A percentile compares a stretch with the other conserved stretches of the same genome.
Evolutionary conservation across 345 rosid species (phyloP).

Genomic region (Viola odorata): DNA sequence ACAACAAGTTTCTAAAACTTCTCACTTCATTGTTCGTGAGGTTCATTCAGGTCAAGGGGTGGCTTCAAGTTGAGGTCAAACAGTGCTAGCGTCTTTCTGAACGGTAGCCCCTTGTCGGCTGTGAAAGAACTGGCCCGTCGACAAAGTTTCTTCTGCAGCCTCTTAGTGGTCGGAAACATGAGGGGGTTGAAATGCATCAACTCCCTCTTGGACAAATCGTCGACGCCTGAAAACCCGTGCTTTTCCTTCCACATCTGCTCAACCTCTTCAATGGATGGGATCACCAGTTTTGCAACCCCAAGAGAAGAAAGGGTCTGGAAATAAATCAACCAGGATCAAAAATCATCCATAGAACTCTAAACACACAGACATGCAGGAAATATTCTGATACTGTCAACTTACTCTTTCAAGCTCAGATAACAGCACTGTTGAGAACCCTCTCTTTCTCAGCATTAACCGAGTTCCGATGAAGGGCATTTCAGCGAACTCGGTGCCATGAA

Average conservation of each 20-base stretch:
- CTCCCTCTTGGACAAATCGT: neutral
- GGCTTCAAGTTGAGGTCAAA: no score
- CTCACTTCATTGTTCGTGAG: no score
- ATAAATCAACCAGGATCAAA: neutral
- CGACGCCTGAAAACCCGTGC: slow-evolving; percentile 7
- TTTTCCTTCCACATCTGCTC: slow-evolving; percentile 17
- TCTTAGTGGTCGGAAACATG: slow-evolving; percentile 13
- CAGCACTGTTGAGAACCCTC: slow-evolving; percentile 16
- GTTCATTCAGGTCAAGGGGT: no score
- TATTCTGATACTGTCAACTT: neutral
- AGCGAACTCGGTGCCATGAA: slow-evolving; percentile 24
- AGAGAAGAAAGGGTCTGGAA: slow-evolving; percentile 17
- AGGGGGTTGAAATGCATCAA: slow-evolving; percentile 1
- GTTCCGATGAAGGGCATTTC: slow-evolving; percentile 39
- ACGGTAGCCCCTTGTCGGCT: no score
- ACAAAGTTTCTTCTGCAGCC: slow-evolving; percentile 14
- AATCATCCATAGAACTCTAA: neutral
- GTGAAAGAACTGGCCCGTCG: neutral
- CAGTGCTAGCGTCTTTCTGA: no score
- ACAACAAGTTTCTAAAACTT: no score
- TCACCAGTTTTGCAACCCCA: slow-evolving; percentile 17
- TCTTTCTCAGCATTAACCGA: slow-evolving; percentile 5
- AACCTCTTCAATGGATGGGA: slow-evolving; percentile 21
- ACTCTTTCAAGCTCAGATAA: slow-evolving; percentile 12
- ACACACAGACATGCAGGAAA: neutral